Conservation (phyloP, 139 green algal genomes). For the Pseudopediastrum boryanum region DNA sequence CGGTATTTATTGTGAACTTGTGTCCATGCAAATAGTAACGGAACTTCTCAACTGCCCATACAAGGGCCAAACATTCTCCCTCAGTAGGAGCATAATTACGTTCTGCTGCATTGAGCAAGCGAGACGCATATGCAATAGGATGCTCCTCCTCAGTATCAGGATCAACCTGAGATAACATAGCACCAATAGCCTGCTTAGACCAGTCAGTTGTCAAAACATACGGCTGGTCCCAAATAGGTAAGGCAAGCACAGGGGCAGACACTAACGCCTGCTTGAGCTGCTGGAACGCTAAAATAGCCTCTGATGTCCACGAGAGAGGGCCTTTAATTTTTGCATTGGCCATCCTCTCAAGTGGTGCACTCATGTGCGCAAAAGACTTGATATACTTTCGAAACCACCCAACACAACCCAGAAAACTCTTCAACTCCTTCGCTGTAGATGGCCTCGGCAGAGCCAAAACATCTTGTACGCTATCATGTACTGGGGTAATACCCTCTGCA, state of each 20-base stretch:
- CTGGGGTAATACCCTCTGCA: constrained; percentile 25
- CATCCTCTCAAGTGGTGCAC: constrained; percentile 7
- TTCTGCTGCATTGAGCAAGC: constrained; percentile 9
- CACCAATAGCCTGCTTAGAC: constrained; percentile 31
- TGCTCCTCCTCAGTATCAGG: constrained; percentile 18
- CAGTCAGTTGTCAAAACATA: constrained; percentile 46
- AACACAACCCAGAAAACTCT: constrained; percentile 31
- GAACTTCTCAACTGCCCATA: constrained; percentile 38
- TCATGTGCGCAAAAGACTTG: constrained; percentile 21
- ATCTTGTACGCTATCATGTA: constrained; percentile 27
- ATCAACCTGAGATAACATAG: constrained; percentile 19
- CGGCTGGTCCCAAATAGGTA: constrained; percentile 11
- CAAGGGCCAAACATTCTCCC: constrained; percentile 35
- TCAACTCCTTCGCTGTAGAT: constrained; percentile 1
- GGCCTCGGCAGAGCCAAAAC: constrained; percentile 32
- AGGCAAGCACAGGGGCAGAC: background rate
- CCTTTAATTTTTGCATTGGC: background rate
- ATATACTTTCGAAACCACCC: constrained; percentile 31
- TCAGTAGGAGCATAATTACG: constrained; percentile 34
- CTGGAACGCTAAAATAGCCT: constrained; percentile 27
- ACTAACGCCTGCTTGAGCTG: constrained; percentile 33
- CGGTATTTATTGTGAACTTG: constrained; percentile 15
- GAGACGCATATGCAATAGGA: constrained; percentile 25
- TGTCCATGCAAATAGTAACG: constrained; percentile 29
- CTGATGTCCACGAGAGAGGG: constrained; percentile 24